phyloP scores from a whole-genome alignment of 345 rosid genomes.

The Punica granatum region DNA sequence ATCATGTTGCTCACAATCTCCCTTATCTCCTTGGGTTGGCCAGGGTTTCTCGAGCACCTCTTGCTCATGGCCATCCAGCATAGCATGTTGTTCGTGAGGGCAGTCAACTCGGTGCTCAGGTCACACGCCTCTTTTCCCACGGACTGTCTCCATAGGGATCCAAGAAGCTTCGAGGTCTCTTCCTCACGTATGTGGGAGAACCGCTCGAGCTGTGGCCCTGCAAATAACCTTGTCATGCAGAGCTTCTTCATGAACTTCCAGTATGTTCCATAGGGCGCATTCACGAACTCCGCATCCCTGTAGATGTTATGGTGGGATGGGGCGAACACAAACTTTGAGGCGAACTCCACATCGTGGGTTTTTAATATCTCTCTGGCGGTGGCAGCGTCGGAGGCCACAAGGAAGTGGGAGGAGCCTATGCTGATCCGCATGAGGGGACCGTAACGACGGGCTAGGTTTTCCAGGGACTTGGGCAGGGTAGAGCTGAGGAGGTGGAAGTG shows the following conservation, averaged over 20 bases:
- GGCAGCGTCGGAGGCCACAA: slow-evolving; percentile 41
- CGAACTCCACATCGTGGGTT: slow-evolving; percentile 43
- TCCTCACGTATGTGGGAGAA: slow-evolving; percentile 44
- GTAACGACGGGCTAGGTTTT: slow-evolving; percentile 37
- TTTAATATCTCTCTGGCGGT: slow-evolving; percentile 40
- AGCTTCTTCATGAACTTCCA: slow-evolving; percentile 73
- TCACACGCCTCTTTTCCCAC: slow-evolving; percentile 32
- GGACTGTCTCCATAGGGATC: slow-evolving; percentile 19
- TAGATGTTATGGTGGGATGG: slow-evolving; percentile 46
- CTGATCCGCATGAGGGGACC: slow-evolving; percentile 53
- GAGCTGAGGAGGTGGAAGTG: slow-evolving; percentile 41
- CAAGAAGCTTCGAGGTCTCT: slow-evolving; percentile 36
- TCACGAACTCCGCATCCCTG: slow-evolving; percentile 43
- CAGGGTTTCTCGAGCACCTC: slow-evolving; percentile 25
- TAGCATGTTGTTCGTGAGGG: slow-evolving; percentile 37
- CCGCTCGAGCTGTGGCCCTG: slow-evolving; percentile 42
- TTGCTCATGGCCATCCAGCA: slow-evolving; percentile 55
- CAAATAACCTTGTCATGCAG: slow-evolving; percentile 52
- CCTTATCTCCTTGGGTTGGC: slow-evolving; percentile 39
- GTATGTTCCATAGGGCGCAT: slow-evolving; percentile 46
- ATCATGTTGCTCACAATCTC: slow-evolving; percentile 24
- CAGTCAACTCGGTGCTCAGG: slow-evolving; percentile 36
- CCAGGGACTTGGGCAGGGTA: slow-evolving; percentile 38
- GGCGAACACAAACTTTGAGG: slow-evolving; percentile 47
- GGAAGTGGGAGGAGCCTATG: slow-evolving; percentile 27